A percentile compares a stretch with the other conserved stretches of the same genome.
phyloP scores from a whole-genome alignment of 768 basidiomycete genomes.

The Serendipita vermifera region DNA sequence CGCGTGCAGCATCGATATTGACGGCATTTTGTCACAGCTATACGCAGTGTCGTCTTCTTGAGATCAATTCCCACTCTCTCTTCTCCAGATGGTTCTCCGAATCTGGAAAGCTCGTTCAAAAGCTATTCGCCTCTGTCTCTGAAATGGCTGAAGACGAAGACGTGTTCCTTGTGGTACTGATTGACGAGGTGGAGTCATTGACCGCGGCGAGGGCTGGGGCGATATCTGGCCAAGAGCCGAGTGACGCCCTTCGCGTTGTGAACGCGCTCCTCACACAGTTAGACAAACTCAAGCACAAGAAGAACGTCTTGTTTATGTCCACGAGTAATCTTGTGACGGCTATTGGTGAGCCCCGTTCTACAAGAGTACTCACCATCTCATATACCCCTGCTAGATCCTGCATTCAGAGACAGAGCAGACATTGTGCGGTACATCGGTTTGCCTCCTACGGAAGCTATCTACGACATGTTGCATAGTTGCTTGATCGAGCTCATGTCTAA shows the following conservation, averaged over 20 bases:
- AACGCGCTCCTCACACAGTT: constrained; percentile 95
- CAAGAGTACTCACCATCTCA: background rate
- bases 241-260: constrained; percentile 87
- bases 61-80: constrained; percentile 96
- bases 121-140: constrained; percentile 75
- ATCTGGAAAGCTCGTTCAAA: constrained; percentile 93
- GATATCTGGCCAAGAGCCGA: constrained; percentile 90
- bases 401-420: constrained; percentile 94
- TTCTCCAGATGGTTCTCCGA: constrained; percentile 99
- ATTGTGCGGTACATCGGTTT: constrained; percentile 90
- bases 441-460: constrained; percentile 82
- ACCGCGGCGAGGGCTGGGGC: constrained; percentile 91
- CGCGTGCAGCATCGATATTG: too few species aligned
- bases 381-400: constrained; percentile 47
- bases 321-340: constrained; percentile 92
- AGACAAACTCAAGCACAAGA: constrained; percentile 84
- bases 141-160: constrained; percentile 89
- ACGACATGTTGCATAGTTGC: constrained; percentile 79
- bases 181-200: constrained; percentile 93
- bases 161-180: constrained; percentile 84
- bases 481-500: constrained; percentile 65
- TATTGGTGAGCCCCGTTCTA: constrained; percentile 47
- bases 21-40: too few species aligned
- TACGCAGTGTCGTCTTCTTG: constrained; percentile 71
- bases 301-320: constrained; percentile 91